Percentiles rank a stretch among this genome's conserved stretches.
Evolutionary conservation across 1,284 basidiomycete species (phyloP).

Genomic region (Apiotrichum montevideense): DNA sequence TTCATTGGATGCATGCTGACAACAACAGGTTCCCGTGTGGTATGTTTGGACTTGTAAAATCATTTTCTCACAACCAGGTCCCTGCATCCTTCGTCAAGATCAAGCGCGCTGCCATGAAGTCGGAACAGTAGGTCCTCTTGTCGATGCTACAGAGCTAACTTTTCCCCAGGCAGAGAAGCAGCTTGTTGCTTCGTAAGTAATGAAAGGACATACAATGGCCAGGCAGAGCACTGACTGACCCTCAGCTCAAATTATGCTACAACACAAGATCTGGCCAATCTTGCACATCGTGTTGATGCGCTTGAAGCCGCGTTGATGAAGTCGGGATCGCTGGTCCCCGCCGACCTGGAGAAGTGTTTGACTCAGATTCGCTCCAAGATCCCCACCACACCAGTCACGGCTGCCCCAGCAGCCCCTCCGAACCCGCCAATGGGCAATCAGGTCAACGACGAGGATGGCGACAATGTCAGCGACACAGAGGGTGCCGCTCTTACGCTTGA

Average conservation of each 20-base stretch:
- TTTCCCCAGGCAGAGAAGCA: slow-evolving; percentile 35
- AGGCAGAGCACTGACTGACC: not conserved
- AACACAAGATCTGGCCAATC: slow-evolving; percentile 37
- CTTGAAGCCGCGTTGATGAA: slow-evolving; percentile 44
- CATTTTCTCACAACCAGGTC: slow-evolving; percentile 20
- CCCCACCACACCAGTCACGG: not conserved
- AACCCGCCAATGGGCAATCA: slow-evolving; percentile 8
- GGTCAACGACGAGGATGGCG: slow-evolving; percentile 11
- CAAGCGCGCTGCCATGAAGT: slow-evolving; percentile 47
- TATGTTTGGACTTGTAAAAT: not conserved
- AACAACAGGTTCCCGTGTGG: slow-evolving; percentile 9
- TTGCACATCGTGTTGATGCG: slow-evolving; percentile 45
- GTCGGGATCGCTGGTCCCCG: slow-evolving; percentile 34
- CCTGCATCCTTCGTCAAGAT: slow-evolving; percentile 44
- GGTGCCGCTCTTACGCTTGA: slow-evolving; percentile 47
- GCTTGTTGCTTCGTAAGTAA: slow-evolving; percentile 29
- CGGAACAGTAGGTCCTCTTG: slow-evolving; percentile 34
- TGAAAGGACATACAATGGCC: no score
- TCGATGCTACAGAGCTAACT: no score
- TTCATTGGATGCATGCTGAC: slow-evolving; percentile 7
- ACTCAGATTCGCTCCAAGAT: slow-evolving; percentile 17
- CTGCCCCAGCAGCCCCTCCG: not conserved
- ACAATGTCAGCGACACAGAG: slow-evolving; percentile 44
- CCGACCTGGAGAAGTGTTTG: slow-evolving; percentile 43
- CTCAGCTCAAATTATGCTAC: slow-evolving; percentile 38